phyloP scores from a whole-genome alignment of 2,329 filamentous ascomycete species.

The Penicillium fuscoglaucum region DNA sequence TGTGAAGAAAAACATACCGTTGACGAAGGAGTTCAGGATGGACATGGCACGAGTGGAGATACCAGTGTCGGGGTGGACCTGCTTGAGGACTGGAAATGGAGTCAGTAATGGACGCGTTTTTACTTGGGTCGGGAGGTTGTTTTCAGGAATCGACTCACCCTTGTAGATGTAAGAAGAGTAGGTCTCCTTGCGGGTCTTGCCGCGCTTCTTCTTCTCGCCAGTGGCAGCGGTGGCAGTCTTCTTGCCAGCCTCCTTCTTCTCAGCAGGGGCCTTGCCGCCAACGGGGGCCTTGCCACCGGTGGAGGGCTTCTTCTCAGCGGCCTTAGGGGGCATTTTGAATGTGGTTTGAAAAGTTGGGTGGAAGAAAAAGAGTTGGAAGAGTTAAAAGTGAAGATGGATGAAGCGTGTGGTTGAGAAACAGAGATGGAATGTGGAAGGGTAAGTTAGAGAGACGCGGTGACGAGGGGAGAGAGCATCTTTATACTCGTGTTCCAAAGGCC shows the following conservation, averaged over 20 bases:
- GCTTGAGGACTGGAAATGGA: constrained; percentile 79
- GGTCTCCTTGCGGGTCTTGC: constrained; percentile 99
- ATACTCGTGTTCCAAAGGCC: constrained; percentile 44
- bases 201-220: constrained; percentile 99
- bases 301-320: constrained; percentile 95
- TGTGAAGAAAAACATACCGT: constrained; percentile 63
- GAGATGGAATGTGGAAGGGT: constrained; percentile 38
- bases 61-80: constrained; percentile 99
- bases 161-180: constrained; percentile 99
- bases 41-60: constrained; percentile 99
- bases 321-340: constrained; percentile 92
- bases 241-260: constrained; percentile 99
- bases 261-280: constrained; percentile 72
- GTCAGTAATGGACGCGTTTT: constrained; percentile 14
- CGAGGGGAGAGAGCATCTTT: constrained; percentile 47
- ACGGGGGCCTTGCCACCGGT: constrained; percentile 89
- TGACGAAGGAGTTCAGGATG: constrained; percentile 99
- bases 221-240: constrained; percentile 83
- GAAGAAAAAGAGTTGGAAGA: constrained; percentile 24
- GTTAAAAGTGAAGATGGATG: constrained; percentile 33
- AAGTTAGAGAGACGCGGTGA: constrained; percentile 42
- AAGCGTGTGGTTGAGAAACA: constrained; percentile 31
- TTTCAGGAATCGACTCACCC: constrained; percentile 61
- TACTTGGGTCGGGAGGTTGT: not conserved
- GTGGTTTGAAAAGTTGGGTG: constrained; percentile 27